phyloP scores from a whole-genome alignment of 23 red algal genomes.

The Gracilaria caudata region DNA sequence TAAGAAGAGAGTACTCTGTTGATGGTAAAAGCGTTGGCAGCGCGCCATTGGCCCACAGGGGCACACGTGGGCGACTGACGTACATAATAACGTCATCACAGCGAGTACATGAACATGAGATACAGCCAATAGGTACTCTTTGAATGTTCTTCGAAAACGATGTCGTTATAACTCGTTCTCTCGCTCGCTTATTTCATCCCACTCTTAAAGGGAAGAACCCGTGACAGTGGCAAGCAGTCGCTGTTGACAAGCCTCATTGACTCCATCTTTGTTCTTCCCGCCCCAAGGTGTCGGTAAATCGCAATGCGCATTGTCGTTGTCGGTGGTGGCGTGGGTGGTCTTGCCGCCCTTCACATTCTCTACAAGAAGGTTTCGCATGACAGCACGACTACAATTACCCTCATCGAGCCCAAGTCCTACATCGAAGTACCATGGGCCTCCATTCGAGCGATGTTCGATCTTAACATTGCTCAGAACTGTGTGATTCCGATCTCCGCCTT shows the following conservation, averaged over 20 bases:
- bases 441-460: constrained; percentile 55
- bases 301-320: constrained; percentile 46
- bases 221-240: too few species aligned
- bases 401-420: constrained; percentile 56
- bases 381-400: constrained; percentile 19
- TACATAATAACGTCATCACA: background rate
- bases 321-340: constrained; percentile 41
- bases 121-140: background rate
- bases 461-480: background rate
- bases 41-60: background rate
- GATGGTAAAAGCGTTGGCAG: too few species aligned
- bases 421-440: constrained; percentile 60
- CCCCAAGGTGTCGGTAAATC: background rate
- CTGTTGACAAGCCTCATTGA: background rate
- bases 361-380: background rate
- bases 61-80: background rate
- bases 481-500: constrained; percentile 23
- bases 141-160: background rate
- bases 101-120: too few species aligned
- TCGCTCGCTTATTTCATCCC: too few species aligned
- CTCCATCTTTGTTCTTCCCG: background rate
- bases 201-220: too few species aligned
- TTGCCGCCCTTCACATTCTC: background rate
- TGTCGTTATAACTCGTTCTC: too few species aligned
- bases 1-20: too few species aligned